These are phyloP conservation scores for Eucalyptus sideroxylon DNA, from an alignment of 345 rosid genomes.

Conservation along the genomic window DNA sequence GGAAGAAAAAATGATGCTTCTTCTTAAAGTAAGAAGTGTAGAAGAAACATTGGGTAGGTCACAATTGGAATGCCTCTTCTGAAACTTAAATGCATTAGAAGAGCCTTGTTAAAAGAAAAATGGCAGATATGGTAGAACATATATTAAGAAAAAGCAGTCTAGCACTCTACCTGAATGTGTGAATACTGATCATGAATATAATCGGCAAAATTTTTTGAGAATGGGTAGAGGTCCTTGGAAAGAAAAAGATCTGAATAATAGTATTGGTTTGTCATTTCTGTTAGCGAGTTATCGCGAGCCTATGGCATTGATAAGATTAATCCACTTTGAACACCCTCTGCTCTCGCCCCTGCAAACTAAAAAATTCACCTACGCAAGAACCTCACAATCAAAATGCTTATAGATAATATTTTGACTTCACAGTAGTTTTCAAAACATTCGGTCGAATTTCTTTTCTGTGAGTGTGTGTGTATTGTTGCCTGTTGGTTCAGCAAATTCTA, in stretches of 20 bases:
- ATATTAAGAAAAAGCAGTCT: background rate
- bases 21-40: background rate
- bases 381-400: background rate
- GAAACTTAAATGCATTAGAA: background rate
- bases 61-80: background rate
- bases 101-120: background rate
- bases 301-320: background rate
- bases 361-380: background rate
- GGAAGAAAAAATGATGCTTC: background rate
- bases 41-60: background rate
- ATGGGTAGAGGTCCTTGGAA: background rate
- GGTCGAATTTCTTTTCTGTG: background rate
- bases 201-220: background rate
- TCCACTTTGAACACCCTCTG: background rate
- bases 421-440: background rate
- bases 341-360: background rate
- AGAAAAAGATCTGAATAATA: background rate
- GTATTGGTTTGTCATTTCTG: background rate
- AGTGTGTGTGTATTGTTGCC: background rate
- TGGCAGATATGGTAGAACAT: background rate
- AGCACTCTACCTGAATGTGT: background rate
- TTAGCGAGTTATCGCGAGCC: background rate
- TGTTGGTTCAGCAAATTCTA: background rate
- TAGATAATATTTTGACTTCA: background rate
- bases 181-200: background rate